Evolutionary conservation across 495 filamentous ascomycete species (phyloP), one percentile per base, ranked within the genome.

Genomic region (Chaetomium fimeti): DNA sequence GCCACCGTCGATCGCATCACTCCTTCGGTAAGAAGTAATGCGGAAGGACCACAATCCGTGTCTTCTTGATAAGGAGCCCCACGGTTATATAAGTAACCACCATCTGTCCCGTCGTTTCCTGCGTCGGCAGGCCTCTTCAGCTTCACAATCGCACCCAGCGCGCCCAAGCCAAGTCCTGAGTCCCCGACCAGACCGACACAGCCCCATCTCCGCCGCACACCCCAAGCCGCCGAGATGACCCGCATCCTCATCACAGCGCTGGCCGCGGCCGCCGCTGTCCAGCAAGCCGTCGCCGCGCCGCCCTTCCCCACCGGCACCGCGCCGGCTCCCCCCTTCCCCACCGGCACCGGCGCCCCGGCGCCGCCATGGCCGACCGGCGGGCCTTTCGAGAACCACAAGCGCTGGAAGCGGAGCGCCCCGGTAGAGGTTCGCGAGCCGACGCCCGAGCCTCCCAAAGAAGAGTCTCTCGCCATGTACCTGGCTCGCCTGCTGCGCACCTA

Each of bases 181-280:
- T 6, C 25, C 52, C n/a, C 2, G 3, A 38, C 52, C 29, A 22
- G n/a, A 4, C 8, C 18, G 29, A 32, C 18, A 40, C 53, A 9
- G 53, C 27, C 32, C 7, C 29, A 40, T 57, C 32, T 11, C 20
- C 36, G 5, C 6, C 8, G 8, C 18, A 18, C 51, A 32, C 8
- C 13, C 9, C 32, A 40, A 40, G 1, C n/a, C 20, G 22, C 56
- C 65, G 65, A 42, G 32, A 69, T 69, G 68, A 69, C 64, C 24
- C 67, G 67, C 51, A 61, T 65, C 40, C 32, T 67, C 24, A 12
- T 64, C 52, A 64, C 64, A 27, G 61, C 65, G 45, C 53, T 69
- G 27, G 65, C 65, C 32, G 59, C 68, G 51, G 65, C 61, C 22
- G 53, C 65, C 24, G 68, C 68, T 52, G 20, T 70, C 43, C 66